Evolutionary conservation across 2,329 filamentous ascomycete genomes (phyloP).

Genomic region (Phyllosticta citribraziliensis): DNA sequence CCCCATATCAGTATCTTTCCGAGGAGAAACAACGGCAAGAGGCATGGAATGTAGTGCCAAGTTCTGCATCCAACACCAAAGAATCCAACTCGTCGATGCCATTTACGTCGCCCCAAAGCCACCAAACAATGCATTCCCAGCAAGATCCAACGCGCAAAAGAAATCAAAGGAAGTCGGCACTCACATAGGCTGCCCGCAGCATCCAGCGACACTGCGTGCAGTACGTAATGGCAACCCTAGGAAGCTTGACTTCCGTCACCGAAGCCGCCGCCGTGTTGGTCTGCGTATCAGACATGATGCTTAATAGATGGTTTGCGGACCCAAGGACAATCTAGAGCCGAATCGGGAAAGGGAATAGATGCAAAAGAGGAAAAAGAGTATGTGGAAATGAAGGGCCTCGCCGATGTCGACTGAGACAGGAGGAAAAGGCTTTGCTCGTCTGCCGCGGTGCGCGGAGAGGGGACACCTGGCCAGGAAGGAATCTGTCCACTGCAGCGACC

Average conservation of each 20-base stretch:
- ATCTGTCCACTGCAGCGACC: not conserved
- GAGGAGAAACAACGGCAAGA: not conserved
- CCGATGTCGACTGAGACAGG: not conserved
- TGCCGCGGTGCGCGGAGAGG: not conserved
- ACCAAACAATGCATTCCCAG: not conserved
- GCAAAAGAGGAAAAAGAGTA: not conserved
- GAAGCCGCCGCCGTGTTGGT: not conserved
- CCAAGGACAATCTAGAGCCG: not conserved
- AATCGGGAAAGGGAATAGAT: not conserved
- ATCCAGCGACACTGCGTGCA: conserved; percentile 95
- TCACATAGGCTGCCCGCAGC: conserved; percentile 69
- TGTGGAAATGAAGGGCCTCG: not conserved
- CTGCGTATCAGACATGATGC: conserved; percentile 2
- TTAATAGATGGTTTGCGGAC: not conserved
- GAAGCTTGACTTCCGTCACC: conserved; percentile 33
- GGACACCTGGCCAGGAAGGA: not conserved
- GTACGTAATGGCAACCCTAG: conserved; percentile 77
- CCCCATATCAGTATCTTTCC: not conserved
- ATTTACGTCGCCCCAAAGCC: not conserved
- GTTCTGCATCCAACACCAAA: not conserved
- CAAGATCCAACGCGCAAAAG: not conserved
- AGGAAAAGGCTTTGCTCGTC: not conserved
- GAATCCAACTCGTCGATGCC: not conserved
- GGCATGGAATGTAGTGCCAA: not conserved
- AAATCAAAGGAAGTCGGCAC: conserved; percentile 15